Conservation (phyloP, 2,329 filamentous ascomycete genomes). For the Apiospora phragmitis region DNA sequence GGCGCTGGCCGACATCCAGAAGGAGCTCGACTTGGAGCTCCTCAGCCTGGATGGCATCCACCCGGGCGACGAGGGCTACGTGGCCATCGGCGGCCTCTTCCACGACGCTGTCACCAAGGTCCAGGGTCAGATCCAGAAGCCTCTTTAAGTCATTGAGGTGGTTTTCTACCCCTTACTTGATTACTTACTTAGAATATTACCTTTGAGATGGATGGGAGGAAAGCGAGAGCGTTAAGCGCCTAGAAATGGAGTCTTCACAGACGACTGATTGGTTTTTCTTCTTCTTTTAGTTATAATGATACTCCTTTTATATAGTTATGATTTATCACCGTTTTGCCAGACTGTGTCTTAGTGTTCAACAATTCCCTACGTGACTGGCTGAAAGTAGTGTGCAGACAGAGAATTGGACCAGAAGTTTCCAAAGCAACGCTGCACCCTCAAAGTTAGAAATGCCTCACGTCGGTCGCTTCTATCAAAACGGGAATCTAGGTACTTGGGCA, state of each 20-base stretch:
- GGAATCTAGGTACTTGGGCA: no score
- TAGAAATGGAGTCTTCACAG: neutral
- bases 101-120: conserved; percentile 6
- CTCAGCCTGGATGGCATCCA: conserved; percentile 8
- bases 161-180: neutral
- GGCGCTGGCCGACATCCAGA: neutral
- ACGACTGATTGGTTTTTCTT: neutral
- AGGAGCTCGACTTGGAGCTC: neutral
- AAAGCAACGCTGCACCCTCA: no score
- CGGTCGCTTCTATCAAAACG: neutral
- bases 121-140: neutral
- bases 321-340: neutral
- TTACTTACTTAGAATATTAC: neutral
- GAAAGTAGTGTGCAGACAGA: neutral
- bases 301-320: neutral
- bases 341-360: neutral
- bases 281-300: neutral
- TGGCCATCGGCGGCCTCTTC: conserved; percentile 3
- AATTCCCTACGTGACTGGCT: neutral
- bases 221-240: no score
- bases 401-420: neutral
- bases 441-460: neutral
- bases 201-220: no score
- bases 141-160: neutral
- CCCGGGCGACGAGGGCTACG: conserved; percentile 6